Base-by-base conservation (phyloP, 805 yeast genomes). In the Lachancea cidri region DNA sequence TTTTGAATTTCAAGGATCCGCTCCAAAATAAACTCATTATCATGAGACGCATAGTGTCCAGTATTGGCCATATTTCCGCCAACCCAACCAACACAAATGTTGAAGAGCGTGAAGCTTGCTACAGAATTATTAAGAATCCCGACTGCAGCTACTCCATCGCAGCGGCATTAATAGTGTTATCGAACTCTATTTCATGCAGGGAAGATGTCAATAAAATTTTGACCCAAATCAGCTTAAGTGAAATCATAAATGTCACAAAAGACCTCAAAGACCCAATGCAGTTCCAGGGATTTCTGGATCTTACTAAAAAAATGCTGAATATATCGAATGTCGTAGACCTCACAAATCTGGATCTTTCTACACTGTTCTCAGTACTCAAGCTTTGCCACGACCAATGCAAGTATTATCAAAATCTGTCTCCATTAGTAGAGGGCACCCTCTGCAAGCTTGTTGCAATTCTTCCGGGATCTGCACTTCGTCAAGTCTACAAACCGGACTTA, bases 241-340 rank as follows among this genome's bases (percentile, higher is more conserved):
- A 47, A 7, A 14, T 62, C 2, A 46, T 57, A 3, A n/a, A 38
- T 1, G 36, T 36, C 5, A 42, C 49, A 4, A 24, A 34, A 5
- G 37, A 30, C 5, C 41, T 62, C 9, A 49, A 42, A 17, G 67
- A 63, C 36, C 65, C 66, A 4, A 44, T 60, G 43, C 58, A 59
- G 38, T 58, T 44, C 30, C 65, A 61, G 44, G 65, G 66, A 1
- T 53, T 52, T 29, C 37, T 63, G 5, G 62, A 58, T 41, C 39
- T 60, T 13, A 24, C 53, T 4, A 57, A 46, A 32, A 63, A 63
- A 44, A 36, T 55, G 11, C 14, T 63, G 8, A 58, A 50, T 29
- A 29, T 57, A 6, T 39, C 51, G 2, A 54, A 42, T 35, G 47
- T 50, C 2, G 52, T 55, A 51, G 49, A 49, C 9, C 20, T 58